These are phyloP conservation scores for Pythium aphanidermatum DNA, from an alignment of 352 stramenopile genomes.

Conservation along the genomic window DNA sequence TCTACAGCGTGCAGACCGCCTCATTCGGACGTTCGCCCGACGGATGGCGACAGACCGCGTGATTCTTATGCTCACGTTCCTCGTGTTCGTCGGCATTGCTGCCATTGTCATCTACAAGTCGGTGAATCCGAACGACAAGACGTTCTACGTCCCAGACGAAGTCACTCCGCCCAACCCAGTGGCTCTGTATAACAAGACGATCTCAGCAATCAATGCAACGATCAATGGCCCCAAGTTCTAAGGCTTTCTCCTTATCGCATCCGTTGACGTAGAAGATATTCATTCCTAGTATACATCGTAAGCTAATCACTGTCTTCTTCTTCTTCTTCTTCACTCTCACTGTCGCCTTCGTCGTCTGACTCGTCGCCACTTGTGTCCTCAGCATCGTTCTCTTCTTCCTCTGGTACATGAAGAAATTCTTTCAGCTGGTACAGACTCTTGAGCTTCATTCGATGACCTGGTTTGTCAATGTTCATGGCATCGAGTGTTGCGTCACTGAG, in stretches of 20 bases:
- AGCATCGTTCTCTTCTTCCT: slow-evolving; percentile 20
- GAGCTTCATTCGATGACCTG: slow-evolving; percentile 66
- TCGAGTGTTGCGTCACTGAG: slow-evolving; percentile 48
- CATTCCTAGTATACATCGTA: too few species aligned
- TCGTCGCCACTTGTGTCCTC: slow-evolving; percentile 13
- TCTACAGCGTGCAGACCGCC: slow-evolving; percentile 69
- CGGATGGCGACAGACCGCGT: slow-evolving; percentile 81
- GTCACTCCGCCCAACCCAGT: slow-evolving; percentile 74
- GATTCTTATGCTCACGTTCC: slow-evolving; percentile 72
- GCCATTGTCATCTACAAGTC: slow-evolving; percentile 84
- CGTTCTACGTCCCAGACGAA: slow-evolving; percentile 83
- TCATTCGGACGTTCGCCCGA: slow-evolving; percentile 73
- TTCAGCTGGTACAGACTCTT: slow-evolving; percentile 53
- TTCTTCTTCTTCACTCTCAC: slow-evolving; percentile 16
- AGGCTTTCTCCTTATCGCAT: too few species aligned
- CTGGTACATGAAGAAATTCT: slow-evolving; percentile 32
- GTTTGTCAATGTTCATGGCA: slow-evolving; percentile 56
- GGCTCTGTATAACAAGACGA: slow-evolving; percentile 69
- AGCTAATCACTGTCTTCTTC: too few species aligned
- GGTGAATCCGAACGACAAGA: slow-evolving; percentile 62
- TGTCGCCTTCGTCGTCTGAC: slow-evolving; percentile 22
- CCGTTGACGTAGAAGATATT: too few species aligned
- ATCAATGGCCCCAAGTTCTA: too few species aligned
- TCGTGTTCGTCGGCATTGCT: slow-evolving; percentile 75
- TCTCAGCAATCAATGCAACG: slow-evolving; percentile 53